Evolutionary conservation across 2,329 filamentous ascomycete genomes (phyloP).

Genomic region (Lecanicillium sp.): DNA sequence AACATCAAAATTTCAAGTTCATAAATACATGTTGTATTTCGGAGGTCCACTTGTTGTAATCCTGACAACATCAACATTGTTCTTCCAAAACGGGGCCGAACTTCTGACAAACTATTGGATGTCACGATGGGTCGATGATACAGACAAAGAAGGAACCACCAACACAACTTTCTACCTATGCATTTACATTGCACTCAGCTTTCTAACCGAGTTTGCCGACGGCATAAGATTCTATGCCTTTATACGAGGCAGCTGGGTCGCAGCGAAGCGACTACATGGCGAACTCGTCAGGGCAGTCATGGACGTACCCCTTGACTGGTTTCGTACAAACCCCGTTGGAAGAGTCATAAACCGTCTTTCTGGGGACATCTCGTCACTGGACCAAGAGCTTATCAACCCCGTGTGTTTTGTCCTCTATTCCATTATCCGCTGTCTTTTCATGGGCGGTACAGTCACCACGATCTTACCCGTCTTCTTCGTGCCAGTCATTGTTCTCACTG

Average conservation of each 20-base stretch:
- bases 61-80: constrained; percentile 26
- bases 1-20: too few relatives aligned
- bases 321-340: constrained; percentile 43
- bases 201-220: constrained; percentile 33
- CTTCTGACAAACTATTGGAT: constrained; percentile 39
- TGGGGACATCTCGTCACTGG: constrained; percentile 48
- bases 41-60: constrained; percentile 34
- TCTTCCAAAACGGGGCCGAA: constrained; percentile 30
- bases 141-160: constrained; percentile 30
- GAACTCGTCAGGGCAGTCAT: constrained; percentile 43
- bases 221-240: constrained; percentile 34
- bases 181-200: constrained; percentile 38
- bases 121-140: constrained; percentile 45
- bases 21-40: constrained; percentile 43
- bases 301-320: constrained; percentile 47
- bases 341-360: constrained; percentile 47
- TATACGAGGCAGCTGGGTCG: constrained; percentile 46
- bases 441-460: constrained; percentile 36
- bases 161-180: constrained; percentile 42
- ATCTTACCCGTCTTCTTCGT: constrained; percentile 31
- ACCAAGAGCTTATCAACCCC: constrained; percentile 36
- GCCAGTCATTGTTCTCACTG: constrained; percentile 35
- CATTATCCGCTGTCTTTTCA: constrained; percentile 33
- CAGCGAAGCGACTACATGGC: constrained; percentile 42
- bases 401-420: constrained; percentile 33